Conservation (phyloP, 2,329 filamentous ascomycete species). For the Trichoderma hamatum region DNA sequence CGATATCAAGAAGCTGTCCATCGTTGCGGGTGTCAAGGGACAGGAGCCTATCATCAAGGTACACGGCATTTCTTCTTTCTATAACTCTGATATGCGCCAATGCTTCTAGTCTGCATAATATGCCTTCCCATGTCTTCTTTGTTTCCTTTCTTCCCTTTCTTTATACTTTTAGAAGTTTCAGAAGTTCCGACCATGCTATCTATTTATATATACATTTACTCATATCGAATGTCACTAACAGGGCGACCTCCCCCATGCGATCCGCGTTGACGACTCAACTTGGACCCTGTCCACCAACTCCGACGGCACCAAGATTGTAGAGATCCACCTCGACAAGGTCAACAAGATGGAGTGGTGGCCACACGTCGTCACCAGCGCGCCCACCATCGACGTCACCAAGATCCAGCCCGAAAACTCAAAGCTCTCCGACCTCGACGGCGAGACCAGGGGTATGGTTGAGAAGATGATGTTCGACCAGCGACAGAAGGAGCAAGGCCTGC, state of each 20-base stretch:
- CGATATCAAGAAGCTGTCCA: slow-evolving; percentile 75
- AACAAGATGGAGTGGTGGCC: slow-evolving; percentile 99
- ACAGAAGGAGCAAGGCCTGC: slow-evolving; percentile 90
- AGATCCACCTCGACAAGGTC: slow-evolving; percentile 88
- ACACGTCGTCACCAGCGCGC: slow-evolving; percentile 83
- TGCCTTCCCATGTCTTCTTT: background rate
- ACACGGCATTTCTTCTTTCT: slow-evolving; percentile 51
- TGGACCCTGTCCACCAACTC: slow-evolving; percentile 82
- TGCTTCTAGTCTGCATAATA: background rate
- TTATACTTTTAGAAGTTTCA: background rate
- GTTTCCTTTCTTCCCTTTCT: background rate
- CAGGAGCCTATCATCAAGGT: slow-evolving; percentile 76
- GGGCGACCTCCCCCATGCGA: slow-evolving; percentile 81
- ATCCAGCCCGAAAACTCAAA: slow-evolving; percentile 93
- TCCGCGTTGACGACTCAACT: slow-evolving; percentile 84
- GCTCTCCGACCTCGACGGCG: slow-evolving; percentile 88
- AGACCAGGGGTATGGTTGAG: slow-evolving; percentile 96
- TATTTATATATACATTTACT: slow-evolving; percentile 4
- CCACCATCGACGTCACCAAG: slow-evolving; percentile 92
- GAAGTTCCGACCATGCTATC: background rate
- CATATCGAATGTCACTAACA: slow-evolving; percentile 41
- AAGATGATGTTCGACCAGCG: slow-evolving; percentile 99
- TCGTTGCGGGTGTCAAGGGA: slow-evolving; percentile 84
- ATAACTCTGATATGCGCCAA: background rate
- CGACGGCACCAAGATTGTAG: slow-evolving; percentile 68